Conservation (phyloP, 2,329 filamentous ascomycete genomes). For the Curvularia spicifera region DNA sequence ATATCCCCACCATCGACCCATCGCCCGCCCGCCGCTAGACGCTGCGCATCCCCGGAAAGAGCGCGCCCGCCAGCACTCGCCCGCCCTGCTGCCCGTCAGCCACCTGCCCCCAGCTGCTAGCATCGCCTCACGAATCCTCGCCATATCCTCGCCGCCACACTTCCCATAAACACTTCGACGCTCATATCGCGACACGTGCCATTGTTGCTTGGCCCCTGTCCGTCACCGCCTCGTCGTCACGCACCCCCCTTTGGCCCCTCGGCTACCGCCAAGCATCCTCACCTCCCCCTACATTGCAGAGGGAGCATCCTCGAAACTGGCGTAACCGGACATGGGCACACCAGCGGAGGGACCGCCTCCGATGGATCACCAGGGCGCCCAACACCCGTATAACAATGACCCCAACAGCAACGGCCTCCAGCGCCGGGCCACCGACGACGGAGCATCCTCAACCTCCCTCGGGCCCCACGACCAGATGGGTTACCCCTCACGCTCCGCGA, state of each 20-base stretch:
- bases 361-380: conserved; percentile 40
- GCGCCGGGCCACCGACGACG: conserved; percentile 42
- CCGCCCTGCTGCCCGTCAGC: conserved; percentile 3
- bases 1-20: conserved; percentile 12
- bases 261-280: conserved; percentile 14
- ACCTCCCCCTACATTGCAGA: conserved; percentile 8
- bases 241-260: conserved; percentile 16
- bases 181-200: conserved; percentile 7
- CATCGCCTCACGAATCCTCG: conserved; percentile 5
- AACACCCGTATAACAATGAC: conserved; percentile 39
- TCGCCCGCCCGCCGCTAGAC: conserved; percentile 18
- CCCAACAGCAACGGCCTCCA: conserved; percentile 42
- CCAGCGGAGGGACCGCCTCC: conserved; percentile 46
- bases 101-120: conserved; percentile 2
- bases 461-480: conserved; percentile 34
- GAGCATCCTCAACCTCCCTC: conserved; percentile 30
- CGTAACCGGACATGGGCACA: conserved; percentile 42
- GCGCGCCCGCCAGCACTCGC: conserved; percentile 23
- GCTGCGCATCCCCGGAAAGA: conserved; percentile 18
- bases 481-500: conserved; percentile 35
- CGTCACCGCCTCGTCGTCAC: conserved; percentile 11
- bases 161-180: not conserved
- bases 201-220: conserved; percentile 1
- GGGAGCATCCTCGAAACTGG: conserved; percentile 28
- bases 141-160: not conserved